Evolutionary conservation across 2,329 filamentous ascomycete genomes (phyloP).

Genomic region (Cryphonectria japonica): DNA sequence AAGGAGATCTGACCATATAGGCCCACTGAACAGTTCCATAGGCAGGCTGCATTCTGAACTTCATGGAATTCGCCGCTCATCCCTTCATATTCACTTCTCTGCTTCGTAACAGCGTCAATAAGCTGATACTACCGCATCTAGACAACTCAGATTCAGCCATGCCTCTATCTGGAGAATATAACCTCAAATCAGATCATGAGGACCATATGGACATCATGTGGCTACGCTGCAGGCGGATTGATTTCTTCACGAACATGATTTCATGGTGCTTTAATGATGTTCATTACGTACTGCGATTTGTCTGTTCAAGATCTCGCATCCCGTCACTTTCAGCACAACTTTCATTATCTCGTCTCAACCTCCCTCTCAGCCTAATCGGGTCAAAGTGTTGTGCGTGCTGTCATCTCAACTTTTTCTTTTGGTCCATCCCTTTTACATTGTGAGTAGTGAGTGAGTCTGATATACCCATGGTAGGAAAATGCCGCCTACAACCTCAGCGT

Average conservation of each 20-base stretch:
- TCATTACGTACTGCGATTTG: neutral
- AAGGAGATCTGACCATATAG: neutral
- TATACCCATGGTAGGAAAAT: neutral
- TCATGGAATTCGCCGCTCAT: neutral
- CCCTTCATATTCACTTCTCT: neutral
- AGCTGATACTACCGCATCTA: neutral
- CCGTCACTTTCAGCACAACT: too few relatives aligned
- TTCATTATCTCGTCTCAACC: neutral
- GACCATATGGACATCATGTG: neutral
- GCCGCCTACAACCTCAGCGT: neutral
- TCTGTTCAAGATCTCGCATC: neutral
- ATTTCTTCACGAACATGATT: neutral
- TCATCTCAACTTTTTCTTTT: slow-evolving; percentile 3
- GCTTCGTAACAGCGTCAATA: neutral
- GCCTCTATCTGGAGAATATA: neutral
- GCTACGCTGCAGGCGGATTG: neutral
- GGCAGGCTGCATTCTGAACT: neutral
- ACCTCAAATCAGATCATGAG: neutral
- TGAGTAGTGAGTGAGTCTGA: neutral
- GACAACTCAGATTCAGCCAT: neutral
- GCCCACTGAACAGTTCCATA: neutral
- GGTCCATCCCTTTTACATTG: neutral
- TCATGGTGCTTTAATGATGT: too few relatives aligned
- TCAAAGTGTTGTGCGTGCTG: neutral
- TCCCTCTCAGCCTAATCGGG: neutral